Base-by-base conservation (phyloP, 2,329 filamentous ascomycete species). In the Colletotrichum echinochloae region DNA sequence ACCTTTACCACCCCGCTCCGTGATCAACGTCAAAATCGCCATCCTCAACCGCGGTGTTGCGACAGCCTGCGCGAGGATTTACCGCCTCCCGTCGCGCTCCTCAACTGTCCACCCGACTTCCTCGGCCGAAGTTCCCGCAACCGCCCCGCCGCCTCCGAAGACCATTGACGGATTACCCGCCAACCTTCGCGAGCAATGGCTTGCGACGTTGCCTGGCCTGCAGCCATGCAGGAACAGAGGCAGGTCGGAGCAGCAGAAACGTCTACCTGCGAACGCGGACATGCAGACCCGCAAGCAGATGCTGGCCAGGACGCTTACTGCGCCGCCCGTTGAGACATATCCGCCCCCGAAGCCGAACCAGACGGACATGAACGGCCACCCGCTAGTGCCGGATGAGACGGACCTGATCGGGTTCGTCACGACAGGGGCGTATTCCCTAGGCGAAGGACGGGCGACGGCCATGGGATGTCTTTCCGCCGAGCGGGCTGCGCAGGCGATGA, bases 361-460 rank as follows among this genome's bases (percentile, higher is more conserved):
- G 65, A 77, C 74, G 60, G 79, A 81, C 72, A 78, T 86, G 81
- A 77, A 80, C 30, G 83, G 84, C 0, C 89, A 93, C 74, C 91
- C 91, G 0, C 77, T 90, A 0, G 89, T 94, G n/a, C 95, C 95
- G 0, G 85, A 86, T 12, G 90, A 90, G 72, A 85, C 88, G 28
- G 93, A 98, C 78, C 84, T 98, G 16, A 88, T 98, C 60, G 96
- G 96, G 0, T 99, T 97, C 78, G 91, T 98, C 30, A 98, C 94
- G 2, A 92, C 92, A 1, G 96, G 95, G 0, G 91, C 93, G 60
- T 97, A 92, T 78, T 94, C 92, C 76, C 86, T 98, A 2, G 88
- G 89, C 2, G 89, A 92, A 73, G 96, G 95, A 0, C 88, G 87
- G 74, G 93, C 92, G 0, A 90, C 90, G 20, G 95, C 91, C 0